phyloP scores from a whole-genome alignment of 192 early-diverging fungal genomes.

The Ambispora gerdemannii region DNA sequence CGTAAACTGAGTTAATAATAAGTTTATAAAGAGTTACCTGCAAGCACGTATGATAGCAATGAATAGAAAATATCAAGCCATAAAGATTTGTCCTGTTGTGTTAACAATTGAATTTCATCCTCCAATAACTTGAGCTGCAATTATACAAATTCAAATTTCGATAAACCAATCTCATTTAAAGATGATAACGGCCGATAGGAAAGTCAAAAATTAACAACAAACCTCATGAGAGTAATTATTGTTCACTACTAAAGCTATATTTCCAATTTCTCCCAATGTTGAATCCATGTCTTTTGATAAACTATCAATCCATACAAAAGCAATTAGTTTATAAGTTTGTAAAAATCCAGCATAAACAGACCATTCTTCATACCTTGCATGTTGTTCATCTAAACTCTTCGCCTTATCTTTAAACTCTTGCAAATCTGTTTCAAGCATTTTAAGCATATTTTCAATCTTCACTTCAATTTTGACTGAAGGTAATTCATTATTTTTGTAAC shows the following conservation, averaged over 20 bases:
- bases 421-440: neutral
- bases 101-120: slow-evolving; percentile 27
- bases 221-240: slow-evolving; percentile 24
- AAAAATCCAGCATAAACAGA: no score
- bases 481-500: neutral
- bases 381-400: neutral
- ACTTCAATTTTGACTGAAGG: neutral
- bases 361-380: neutral
- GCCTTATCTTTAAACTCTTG: neutral
- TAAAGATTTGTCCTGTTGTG: neutral
- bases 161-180: neutral
- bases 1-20: neutral
- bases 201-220: neutral
- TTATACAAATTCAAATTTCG: neutral
- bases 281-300: slow-evolving; percentile 9
- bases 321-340: neutral
- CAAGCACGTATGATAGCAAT: slow-evolving; percentile 25
- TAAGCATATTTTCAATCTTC: neutral
- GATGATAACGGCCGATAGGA: neutral
- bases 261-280: neutral
- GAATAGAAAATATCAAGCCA: slow-evolving; percentile 21
- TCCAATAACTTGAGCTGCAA: slow-evolving; percentile 26
- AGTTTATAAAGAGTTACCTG: slow-evolving; percentile 13
- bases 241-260: neutral
- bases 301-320: neutral